phyloP scores from a whole-genome alignment of 106 monocot genomes.

The Phalaenopsis equestris region DNA sequence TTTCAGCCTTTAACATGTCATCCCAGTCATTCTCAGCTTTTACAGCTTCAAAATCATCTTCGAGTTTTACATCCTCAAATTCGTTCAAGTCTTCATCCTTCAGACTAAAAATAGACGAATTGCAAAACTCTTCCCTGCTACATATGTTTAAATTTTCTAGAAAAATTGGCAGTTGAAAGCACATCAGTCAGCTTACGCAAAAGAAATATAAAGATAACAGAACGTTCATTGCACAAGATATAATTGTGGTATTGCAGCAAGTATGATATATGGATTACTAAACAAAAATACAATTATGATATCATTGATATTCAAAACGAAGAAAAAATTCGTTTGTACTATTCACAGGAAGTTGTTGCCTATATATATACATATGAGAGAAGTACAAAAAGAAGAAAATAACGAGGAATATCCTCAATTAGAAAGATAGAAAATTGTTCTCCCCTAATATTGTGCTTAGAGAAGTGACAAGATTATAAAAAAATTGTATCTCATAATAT shows the following conservation, averaged over 20 bases:
- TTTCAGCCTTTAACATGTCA: constrained; percentile 1
- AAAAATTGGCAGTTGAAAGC: neutral
- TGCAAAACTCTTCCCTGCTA: neutral
- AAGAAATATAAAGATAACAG: neutral
- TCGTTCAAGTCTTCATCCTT: neutral
- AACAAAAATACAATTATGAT: neutral
- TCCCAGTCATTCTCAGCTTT: constrained; percentile 3
- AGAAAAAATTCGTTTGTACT: no score
- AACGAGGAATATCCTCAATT: no score
- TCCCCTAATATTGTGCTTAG: no score
- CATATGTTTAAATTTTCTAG: neutral
- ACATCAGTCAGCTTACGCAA: neutral
- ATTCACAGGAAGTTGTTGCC: no score
- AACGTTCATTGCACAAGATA: neutral
- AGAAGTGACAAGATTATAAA: no score
- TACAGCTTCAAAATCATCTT: neutral
- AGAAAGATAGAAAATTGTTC: no score
- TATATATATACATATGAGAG: no score
- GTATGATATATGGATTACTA: neutral
- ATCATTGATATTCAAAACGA: neutral
- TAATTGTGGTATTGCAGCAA: neutral
- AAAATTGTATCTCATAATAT: no score
- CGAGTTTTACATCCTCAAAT: neutral
- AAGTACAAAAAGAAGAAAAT: no score
- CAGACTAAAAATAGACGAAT: neutral